Evolutionary conservation across 306 rosid genomes (phyloP).

Genomic region (Gastrolobium villosum): DNA sequence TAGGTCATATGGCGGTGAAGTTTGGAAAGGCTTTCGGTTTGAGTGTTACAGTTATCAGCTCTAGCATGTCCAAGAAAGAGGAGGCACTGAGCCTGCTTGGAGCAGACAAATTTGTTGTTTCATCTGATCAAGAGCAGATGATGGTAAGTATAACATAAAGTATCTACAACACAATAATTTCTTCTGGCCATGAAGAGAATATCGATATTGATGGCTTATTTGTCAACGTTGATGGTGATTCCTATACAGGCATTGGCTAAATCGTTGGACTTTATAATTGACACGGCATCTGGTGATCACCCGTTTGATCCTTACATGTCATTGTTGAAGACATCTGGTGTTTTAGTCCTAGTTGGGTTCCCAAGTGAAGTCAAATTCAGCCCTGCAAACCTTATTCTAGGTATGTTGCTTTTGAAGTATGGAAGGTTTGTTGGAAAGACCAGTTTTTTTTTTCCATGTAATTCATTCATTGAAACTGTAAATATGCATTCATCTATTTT

Average conservation of each 20-base stretch:
- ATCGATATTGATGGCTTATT: not conserved
- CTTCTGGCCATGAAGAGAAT: not conserved
- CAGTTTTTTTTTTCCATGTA: not conserved
- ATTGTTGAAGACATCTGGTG: constrained; percentile 66
- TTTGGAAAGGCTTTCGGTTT: constrained; percentile 76
- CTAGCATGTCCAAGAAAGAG: constrained; percentile 76
- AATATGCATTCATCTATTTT: not conserved
- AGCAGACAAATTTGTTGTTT: constrained; percentile 71
- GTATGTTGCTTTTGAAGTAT: constrained; percentile 45
- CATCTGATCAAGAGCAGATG: constrained; percentile 71
- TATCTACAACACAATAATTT: not conserved
- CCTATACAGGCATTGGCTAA: constrained; percentile 60
- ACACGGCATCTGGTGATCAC: constrained; percentile 83
- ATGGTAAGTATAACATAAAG: constrained; percentile 45
- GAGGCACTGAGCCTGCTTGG: constrained; percentile 70
- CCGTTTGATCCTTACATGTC: constrained; percentile 76
- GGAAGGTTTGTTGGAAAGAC: not conserved
- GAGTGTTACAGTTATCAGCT: constrained; percentile 68
- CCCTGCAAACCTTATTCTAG: constrained; percentile 68
- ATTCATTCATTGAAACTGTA: not conserved
- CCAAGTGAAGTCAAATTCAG: constrained; percentile 72
- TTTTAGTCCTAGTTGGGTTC: constrained; percentile 67
- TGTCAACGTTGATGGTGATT: constrained; percentile 1
- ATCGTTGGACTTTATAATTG: constrained; percentile 71
- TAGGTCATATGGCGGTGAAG: constrained; percentile 83